Conservation (phyloP, 768 basidiomycete species). For the Scleroderma bovista region DNA sequence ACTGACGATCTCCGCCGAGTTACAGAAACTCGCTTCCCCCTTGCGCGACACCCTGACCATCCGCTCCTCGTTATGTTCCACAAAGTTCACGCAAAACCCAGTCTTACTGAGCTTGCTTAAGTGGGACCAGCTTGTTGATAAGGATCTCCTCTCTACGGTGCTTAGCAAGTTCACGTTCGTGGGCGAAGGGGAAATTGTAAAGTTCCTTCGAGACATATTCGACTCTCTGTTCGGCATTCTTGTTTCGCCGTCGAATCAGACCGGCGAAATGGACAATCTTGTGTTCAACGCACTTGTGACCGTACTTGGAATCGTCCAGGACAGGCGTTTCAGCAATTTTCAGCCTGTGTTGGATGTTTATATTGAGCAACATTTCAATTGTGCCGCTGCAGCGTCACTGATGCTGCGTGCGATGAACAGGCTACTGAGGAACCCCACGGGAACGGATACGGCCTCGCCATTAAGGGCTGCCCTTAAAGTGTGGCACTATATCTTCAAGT, state of each 20-base stretch:
- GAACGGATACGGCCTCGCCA: slow-evolving; percentile 65
- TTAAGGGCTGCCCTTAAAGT: slow-evolving; percentile 91
- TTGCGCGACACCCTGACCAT: slow-evolving; percentile 75
- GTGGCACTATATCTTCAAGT: slow-evolving; percentile 95
- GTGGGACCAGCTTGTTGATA: slow-evolving; percentile 70
- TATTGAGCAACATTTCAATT: slow-evolving; percentile 84
- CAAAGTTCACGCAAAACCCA: slow-evolving; percentile 84
- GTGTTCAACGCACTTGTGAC: slow-evolving; percentile 91
- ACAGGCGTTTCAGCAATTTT: slow-evolving; percentile 93
- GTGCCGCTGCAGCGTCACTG: slow-evolving; percentile 72
- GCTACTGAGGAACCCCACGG: slow-evolving; percentile 68
- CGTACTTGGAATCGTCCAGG: slow-evolving; percentile 88
- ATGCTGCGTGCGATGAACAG: slow-evolving; percentile 86
- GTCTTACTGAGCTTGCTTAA: slow-evolving; percentile 74
- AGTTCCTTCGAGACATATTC: slow-evolving; percentile 86
- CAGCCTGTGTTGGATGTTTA: slow-evolving; percentile 91
- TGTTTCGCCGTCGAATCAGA: slow-evolving; percentile 64
- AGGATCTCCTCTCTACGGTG: slow-evolving; percentile 61
- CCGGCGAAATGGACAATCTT: slow-evolving; percentile 74
- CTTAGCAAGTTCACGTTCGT: slow-evolving; percentile 87
- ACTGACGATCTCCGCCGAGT: slow-evolving; percentile 48
- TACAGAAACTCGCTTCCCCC: slow-evolving; percentile 61
- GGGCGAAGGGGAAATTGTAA: slow-evolving; percentile 91
- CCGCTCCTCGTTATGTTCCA: slow-evolving; percentile 89
- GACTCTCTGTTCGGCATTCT: slow-evolving; percentile 91